Base-by-base conservation (phyloP, 139 green algal genomes). In the Micromonas pusilla region DNA sequence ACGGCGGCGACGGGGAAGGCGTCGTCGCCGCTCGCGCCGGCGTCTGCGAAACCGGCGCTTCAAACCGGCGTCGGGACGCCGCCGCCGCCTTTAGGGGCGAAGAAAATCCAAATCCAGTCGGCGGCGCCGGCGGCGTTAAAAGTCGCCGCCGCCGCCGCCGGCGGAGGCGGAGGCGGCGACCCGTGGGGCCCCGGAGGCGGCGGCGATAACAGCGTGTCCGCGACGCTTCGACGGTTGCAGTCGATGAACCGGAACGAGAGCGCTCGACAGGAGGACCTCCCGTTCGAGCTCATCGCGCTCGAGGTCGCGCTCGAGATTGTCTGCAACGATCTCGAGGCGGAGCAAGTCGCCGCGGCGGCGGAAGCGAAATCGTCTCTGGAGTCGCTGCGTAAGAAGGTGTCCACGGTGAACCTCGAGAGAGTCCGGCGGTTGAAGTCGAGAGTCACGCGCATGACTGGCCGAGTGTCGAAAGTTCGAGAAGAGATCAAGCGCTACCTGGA, bases 371-470 rank as follows among this genome's bases (percentile, higher is more conserved):
- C 92, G 2, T 91, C 91, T 0, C 80, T 98, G 52, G 94, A 98
- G 70, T 85, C 84, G 0, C 84, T 98, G 57, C 96, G 91, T 3
- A 84, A 82, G 21, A 89, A 91, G 83, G 90, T 97, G 39, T 93
- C 83, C 64, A 92, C 87, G 0, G 73, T 85, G 52, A 93, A 96
- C 80, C 83, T 98, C 84, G 94, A 98, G 86, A 80, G 87, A 3
- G 94, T 98, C 75, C 83, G 94, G 3, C 84, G 86, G 67, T 87
- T 97, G 67, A 98, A 98, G 88, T 95, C 84, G 60, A 80, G 82
- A 65, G 78, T 88, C 54, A 86, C 37, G 32, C 76, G 82, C 4
- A 71, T 88, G 26, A 83, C 36, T 1, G 79, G 63, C 26, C 80
- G 77, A 28, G 81, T 85, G 64, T 64, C 78, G 5, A 86, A 81